Evolutionary conservation across 176 grass and related monocot genomes (phyloP).

Genomic region (Zoysia japonica): DNA sequence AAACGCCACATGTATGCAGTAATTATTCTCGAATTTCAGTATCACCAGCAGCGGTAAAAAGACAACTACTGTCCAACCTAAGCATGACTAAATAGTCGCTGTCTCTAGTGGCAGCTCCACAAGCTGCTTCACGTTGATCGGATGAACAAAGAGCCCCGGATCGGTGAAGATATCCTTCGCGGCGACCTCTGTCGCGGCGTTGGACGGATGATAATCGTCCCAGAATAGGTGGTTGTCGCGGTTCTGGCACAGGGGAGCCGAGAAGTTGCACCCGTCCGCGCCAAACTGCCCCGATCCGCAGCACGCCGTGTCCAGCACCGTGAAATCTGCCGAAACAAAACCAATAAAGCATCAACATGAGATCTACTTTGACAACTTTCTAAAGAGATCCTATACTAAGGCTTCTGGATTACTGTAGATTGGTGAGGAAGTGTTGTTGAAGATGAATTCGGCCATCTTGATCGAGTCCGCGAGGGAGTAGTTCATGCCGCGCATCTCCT

Average conservation of each 20-base stretch:
- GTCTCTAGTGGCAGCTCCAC: conserved; percentile 27
- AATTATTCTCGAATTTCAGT: background rate
- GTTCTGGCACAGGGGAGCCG: conserved; percentile 29
- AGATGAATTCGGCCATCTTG: background rate
- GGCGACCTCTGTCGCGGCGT: conserved; percentile 34
- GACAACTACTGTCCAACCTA: background rate
- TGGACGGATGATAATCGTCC: conserved; percentile 65
- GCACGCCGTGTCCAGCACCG: conserved; percentile 28
- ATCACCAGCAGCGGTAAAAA: background rate
- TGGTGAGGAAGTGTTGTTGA: background rate
- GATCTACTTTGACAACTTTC: background rate
- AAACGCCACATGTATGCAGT: background rate
- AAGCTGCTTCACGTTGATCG: conserved; percentile 66
- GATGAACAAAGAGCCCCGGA: conserved; percentile 42
- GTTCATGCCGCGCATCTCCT: conserved; percentile 36
- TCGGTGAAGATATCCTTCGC: conserved; percentile 42
- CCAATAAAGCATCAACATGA: no score
- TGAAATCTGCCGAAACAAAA: conserved; percentile 20
- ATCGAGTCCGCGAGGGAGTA: conserved; percentile 50
- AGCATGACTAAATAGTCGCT: background rate
- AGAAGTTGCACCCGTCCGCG: background rate
- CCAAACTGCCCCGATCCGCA: conserved; percentile 27
- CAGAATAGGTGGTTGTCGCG: conserved; percentile 58
- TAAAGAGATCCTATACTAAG: background rate
- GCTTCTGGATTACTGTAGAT: background rate